A percentile compares a stretch with the other conserved stretches of the same genome.
phyloP scores from a whole-genome alignment of 2,329 filamentous ascomycete genomes.

The Alternaria panax region DNA sequence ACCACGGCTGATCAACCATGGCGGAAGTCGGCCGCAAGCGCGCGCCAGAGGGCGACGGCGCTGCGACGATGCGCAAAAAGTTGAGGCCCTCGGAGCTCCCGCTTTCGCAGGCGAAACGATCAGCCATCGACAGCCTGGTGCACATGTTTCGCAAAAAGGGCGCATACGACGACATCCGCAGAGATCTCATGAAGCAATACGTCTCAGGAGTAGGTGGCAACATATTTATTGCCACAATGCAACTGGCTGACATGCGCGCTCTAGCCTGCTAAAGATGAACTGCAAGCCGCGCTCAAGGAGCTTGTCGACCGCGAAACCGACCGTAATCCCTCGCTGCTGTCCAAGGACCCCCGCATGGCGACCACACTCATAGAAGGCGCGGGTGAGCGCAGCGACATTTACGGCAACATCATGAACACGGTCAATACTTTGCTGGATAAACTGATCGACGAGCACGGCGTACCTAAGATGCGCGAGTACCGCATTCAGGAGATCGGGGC shows the following conservation, averaged over 20 bases:
- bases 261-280: conserved; percentile 73
- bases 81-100: conserved; percentile 79
- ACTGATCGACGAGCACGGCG: conserved; percentile 67
- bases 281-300: conserved; percentile 71
- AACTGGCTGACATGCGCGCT: neutral
- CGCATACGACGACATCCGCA: conserved; percentile 79
- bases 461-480: conserved; percentile 72
- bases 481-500: conserved; percentile 72
- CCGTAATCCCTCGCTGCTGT: conserved; percentile 74
- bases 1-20: conserved; percentile 31
- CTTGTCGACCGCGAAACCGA: conserved; percentile 78
- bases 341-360: conserved; percentile 76
- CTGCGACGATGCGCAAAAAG: conserved; percentile 58
- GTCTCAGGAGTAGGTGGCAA: conserved; percentile 67
- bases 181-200: conserved; percentile 78
- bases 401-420: conserved; percentile 72
- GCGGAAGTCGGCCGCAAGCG: conserved; percentile 44
- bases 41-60: conserved; percentile 37
- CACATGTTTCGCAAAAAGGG: conserved; percentile 87
- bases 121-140: conserved; percentile 76
- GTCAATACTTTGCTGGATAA: conserved; percentile 73
- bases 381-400: conserved; percentile 77
- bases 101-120: conserved; percentile 73
- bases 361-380: conserved; percentile 79
- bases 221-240: conserved; percentile 34